These are phyloP conservation scores for Domatiomyces globalis DNA, from an alignment of 2,329 filamentous ascomycete genomes.

Conservation along the genomic window DNA sequence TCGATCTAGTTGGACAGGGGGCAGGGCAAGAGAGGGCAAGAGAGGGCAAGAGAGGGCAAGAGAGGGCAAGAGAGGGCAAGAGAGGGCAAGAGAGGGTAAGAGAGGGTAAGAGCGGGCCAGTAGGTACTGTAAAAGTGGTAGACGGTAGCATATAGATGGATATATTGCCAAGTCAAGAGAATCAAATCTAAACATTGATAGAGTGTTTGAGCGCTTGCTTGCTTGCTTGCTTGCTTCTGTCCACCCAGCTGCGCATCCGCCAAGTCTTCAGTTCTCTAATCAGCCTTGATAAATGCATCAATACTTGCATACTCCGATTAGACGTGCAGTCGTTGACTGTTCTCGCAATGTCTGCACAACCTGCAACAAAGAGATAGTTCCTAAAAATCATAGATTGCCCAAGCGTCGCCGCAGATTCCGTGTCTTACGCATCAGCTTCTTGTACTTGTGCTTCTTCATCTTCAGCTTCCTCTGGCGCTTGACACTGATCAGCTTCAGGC, in stretches of 20 bases:
- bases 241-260: neutral
- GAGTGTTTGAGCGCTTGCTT: too few species aligned
- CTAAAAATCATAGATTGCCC: conserved; percentile 36
- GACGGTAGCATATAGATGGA: neutral
- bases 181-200: neutral
- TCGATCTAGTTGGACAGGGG: too few species aligned
- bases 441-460: conserved; percentile 99
- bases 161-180: neutral
- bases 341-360: too few species aligned
- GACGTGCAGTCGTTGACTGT: neutral
- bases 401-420: conserved; percentile 76
- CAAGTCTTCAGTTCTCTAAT: neutral
- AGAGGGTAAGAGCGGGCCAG: too few species aligned
- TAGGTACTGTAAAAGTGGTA: too few species aligned
- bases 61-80: too few species aligned
- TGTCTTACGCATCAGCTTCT: conserved; percentile 94
- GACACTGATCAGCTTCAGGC: conserved; percentile 52
- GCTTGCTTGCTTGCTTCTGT: too few species aligned
- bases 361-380: neutral
- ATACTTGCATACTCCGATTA: too few species aligned
- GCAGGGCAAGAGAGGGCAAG: too few species aligned
- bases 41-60: too few species aligned
- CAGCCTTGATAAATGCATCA: neutral
- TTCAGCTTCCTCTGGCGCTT: conserved; percentile 84
- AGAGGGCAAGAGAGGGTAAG: too few species aligned